Evolutionary conservation across 257 asterid species (phyloP), one percentile per base, ranked within the genome.

Genomic region (Scutellaria minor): DNA sequence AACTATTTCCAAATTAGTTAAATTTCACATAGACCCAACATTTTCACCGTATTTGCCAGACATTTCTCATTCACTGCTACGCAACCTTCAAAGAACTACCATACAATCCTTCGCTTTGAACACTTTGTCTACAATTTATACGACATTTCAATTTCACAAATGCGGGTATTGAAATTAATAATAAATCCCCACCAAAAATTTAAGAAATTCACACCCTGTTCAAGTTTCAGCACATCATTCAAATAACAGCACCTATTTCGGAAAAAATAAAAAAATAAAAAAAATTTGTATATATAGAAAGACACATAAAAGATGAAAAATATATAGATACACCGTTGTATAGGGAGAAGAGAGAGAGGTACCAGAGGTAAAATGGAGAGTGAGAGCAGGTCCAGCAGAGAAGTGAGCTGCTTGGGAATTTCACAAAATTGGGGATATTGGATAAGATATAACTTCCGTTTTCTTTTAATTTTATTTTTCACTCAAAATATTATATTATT

Each of bases 361-460:
- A 77, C 82, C 82, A 15, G 70, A 67, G 73, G 79, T 56, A 24
- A 80, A 77, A 66, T 52, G 66, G 52, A 6, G 15, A 62, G 75
- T 3, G 58, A 52, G 57, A 52, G 27, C 5, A 53, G 18, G 72
- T 59, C 9, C 57, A 9, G 68, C 37, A 58, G 68, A 64, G 72
- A 52, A 13, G 70, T 66, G 24, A 66, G 70, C 75, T 39, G 58
- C 59, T 39, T 46, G 4, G 20, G 73, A 66, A 35, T 66, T 71
- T 75, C 65, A 18, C 52, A 58, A 64, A 57, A 57, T 51, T 77
- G 82, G 83, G 82, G 85, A 75, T 41, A 14, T 18, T n/a, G 50
- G 68, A 62, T 81, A 81, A 78, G 85, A 77, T 77, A 77, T 77
- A 64, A 41, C 77, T 74, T 35, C 8, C 47, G 9, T 13, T 70